These are phyloP conservation scores for Bacterosira constricta DNA, from an alignment of 108 stramenopile species.

Conservation along the genomic window DNA sequence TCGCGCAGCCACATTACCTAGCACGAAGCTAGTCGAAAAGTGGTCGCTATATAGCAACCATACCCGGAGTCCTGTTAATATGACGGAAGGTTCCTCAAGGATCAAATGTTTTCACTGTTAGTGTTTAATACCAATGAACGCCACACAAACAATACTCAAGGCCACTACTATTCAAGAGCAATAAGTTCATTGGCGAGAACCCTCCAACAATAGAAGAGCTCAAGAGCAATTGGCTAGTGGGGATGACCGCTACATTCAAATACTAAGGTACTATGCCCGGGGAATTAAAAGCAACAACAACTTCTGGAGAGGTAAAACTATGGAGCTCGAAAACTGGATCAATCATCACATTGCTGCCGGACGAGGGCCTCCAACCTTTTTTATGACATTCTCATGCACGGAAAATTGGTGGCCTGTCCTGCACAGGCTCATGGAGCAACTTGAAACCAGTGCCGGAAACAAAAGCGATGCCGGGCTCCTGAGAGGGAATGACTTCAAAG, in stretches of 20 bases:
- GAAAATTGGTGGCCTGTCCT: conserved; percentile 37
- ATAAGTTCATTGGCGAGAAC: not conserved
- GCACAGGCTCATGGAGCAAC: not conserved
- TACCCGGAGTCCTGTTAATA: too few relatives aligned
- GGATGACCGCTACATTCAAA: not conserved
- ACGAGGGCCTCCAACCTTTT: conserved; percentile 19
- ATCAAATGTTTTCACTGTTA: conserved; percentile 4
- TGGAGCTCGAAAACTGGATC: conserved; percentile 23
- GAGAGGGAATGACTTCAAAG: not conserved
- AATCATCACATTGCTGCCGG: conserved; percentile 17
- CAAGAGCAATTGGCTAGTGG: not conserved
- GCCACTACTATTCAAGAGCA: conserved; percentile 12
- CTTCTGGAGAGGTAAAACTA: conserved; percentile 16
- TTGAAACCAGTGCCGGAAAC: not conserved
- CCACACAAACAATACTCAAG: not conserved
- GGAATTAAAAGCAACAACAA: not conserved
- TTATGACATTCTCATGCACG: conserved; percentile 24
- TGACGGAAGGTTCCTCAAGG: conserved; percentile 20
- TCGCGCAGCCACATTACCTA: too few relatives aligned
- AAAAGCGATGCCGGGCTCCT: not conserved
- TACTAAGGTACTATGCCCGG: not conserved
- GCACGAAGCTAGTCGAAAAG: too few relatives aligned
- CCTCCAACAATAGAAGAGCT: conserved; percentile 17
- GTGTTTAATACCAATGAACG: conserved; percentile 7
- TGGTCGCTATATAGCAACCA: too few relatives aligned